phyloP scores from a whole-genome alignment of 192 early-diverging fungal species.

The Coemansia sp. region DNA sequence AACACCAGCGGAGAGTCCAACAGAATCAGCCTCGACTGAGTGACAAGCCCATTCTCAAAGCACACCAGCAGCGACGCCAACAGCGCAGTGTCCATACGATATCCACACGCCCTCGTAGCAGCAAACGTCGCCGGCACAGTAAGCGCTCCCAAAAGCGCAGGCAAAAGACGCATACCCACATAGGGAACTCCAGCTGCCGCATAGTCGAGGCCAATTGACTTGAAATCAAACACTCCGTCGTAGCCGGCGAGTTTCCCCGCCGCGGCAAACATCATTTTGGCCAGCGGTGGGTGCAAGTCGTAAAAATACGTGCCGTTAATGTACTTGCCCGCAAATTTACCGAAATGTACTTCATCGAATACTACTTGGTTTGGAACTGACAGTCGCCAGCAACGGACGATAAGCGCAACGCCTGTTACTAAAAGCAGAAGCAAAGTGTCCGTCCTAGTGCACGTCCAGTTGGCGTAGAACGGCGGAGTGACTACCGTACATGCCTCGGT shows the following conservation, averaged over 20 bases:
- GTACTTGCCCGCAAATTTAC: conserved; percentile 93
- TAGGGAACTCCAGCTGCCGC: conserved; percentile 88
- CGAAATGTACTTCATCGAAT: conserved; percentile 99
- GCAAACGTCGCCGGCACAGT: conserved; percentile 84
- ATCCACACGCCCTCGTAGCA: conserved; percentile 78
- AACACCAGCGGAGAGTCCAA: conserved; percentile 92
- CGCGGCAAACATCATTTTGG: conserved; percentile 86
- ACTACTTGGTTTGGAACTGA: conserved; percentile 43
- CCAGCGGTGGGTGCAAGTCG: conserved; percentile 96
- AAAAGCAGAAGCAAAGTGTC: conserved; percentile 23
- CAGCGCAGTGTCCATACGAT: conserved; percentile 68
- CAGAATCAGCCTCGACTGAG: conserved; percentile 92
- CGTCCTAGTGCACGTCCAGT: conserved; percentile 24
- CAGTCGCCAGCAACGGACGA: conserved; percentile 43
- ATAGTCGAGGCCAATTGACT: conserved; percentile 93
- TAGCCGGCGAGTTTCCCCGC: conserved; percentile 85
- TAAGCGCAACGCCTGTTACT: conserved; percentile 22
- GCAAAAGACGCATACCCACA: conserved; percentile 82
- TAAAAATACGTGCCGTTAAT: conserved; percentile 87
- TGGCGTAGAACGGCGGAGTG: conserved; percentile 19
- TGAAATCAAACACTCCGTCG: conserved; percentile 94
- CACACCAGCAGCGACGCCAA: conserved; percentile 82
- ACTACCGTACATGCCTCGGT: not conserved
- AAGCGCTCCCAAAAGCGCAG: conserved; percentile 78
- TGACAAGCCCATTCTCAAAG: conserved; percentile 90